Base-by-base conservation (phyloP, 2,329 filamentous ascomycete species). In the Gnomoniopsis smithogilvyi region DNA sequence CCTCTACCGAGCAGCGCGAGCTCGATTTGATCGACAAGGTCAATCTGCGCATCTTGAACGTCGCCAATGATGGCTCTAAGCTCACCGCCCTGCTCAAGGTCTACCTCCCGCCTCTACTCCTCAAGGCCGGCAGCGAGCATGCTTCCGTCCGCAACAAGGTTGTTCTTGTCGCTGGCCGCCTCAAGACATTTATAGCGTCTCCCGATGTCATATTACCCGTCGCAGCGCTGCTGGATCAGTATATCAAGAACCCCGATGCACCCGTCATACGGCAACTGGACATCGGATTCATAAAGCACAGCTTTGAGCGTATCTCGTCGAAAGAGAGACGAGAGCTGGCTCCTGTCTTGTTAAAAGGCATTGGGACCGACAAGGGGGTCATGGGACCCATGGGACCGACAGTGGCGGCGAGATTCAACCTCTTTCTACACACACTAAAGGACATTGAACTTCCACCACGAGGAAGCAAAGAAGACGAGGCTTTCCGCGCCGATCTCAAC, bases 271-370 rank as follows among this genome's bases (percentile, higher is more conserved):
- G 91, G 63, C 91, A 96, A 70, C 90, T 97, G 66, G 93, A 98
- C 73, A 78, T 98, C 45, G 81, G 90, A 19, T 96, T 96, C 70
- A 89, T 97, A 41, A 91, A 96, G 68, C 91, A 96, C 69, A 95
- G 94, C 46, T 68, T 85, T 30, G 72, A 76, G 46, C 78, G 81
- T 3, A 70, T 83, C 22, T 72, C 77, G 34, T 72, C 76, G 14
- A 68, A 80, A 55, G 89, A 94, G 46, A 84, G 91, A 65, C 81
- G 88, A 38, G 84, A 87, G 12, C 76, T 96, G 4, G 73, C 97
- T n/a, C 87, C 91, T 1, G 80, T 84, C 2, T 74, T 92, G 11
- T 75, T 93, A 17, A 78, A 82, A 63, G 89, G 87, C 11, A 87
- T 96, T 48, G 78, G 83, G 2, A 77, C 78, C 22, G 83, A 87